Conservation (phyloP, 2,329 filamentous ascomycete genomes). For the Diaporthe batatas region DNA sequence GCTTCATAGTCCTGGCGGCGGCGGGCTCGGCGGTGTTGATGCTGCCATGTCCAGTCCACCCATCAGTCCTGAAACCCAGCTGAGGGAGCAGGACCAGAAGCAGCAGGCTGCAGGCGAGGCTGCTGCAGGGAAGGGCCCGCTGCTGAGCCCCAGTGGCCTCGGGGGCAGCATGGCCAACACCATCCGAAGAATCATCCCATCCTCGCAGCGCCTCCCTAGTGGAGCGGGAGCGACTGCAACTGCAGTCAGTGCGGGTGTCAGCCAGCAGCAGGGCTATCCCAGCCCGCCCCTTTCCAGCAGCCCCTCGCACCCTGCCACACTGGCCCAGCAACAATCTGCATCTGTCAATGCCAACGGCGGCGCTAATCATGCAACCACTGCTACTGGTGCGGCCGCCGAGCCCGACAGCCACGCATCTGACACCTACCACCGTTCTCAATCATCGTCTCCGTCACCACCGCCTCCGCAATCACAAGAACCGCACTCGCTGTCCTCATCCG, state of each 20-base stretch:
- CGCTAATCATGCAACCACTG: conserved; percentile 23
- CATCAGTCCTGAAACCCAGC: conserved; percentile 48
- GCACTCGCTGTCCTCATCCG: conserved; percentile 6
- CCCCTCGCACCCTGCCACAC: conserved; percentile 23
- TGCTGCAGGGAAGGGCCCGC: conserved; percentile 33
- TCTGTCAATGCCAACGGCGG: conserved; percentile 31
- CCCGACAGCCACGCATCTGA: conserved; percentile 1
- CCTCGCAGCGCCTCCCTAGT: conserved; percentile 48
- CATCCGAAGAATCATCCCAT: conserved; percentile 54
- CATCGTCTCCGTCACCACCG: conserved; percentile 5
- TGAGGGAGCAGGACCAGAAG: conserved; percentile 48
- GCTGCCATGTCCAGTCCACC: conserved; percentile 47
- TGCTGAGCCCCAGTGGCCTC: conserved; percentile 31
- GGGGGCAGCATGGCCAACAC: conserved; percentile 47
- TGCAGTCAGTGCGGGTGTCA: conserved; percentile 7
- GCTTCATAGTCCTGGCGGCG: neutral
- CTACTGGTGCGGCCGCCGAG: conserved; percentile 5
- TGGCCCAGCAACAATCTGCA: conserved; percentile 24
- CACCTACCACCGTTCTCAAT: conserved; percentile 5
- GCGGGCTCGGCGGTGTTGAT: conserved; percentile 15
- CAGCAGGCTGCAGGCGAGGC: conserved; percentile 42
- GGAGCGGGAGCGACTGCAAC: conserved; percentile 42
- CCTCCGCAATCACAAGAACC: neutral
- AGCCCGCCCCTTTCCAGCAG: conserved; percentile 55
- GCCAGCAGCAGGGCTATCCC: conserved; percentile 50